A percentile compares a stretch with the other conserved stretches of the same genome.
Evolutionary conservation across 495 filamentous ascomycete genomes (phyloP).

Genomic region (Aspergillus sclerotioniger): DNA sequence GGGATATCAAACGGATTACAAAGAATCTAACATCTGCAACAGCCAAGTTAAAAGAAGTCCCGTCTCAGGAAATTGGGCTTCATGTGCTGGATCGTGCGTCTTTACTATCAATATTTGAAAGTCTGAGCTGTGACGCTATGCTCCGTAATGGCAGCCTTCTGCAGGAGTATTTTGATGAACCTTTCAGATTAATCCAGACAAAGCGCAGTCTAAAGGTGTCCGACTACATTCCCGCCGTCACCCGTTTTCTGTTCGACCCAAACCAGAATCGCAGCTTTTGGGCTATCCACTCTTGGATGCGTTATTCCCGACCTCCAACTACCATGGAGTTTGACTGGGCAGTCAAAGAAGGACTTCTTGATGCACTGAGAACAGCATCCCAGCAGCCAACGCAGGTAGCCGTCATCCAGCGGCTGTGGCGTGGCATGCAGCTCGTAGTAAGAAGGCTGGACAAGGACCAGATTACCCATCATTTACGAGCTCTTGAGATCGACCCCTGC

Average conservation of each 20-base stretch:
- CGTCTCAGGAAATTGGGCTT: conserved; percentile 47
- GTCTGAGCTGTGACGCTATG: conserved; percentile 60
- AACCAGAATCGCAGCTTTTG: conserved; percentile 60
- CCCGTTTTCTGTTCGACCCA: conserved; percentile 72
- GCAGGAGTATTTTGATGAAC: conserved; percentile 63
- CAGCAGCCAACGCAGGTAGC: conserved; percentile 48
- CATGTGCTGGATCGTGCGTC: conserved; percentile 48
- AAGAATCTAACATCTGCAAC: conserved; percentile 51
- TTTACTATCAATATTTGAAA: conserved; percentile 62
- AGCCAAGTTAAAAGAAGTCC: conserved; percentile 45
- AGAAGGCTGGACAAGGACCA: conserved; percentile 67
- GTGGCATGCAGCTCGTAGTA: conserved; percentile 67
- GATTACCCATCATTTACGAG: conserved; percentile 73
- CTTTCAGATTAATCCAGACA: conserved; percentile 72
- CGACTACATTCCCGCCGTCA: conserved; percentile 73
- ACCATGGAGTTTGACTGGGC: conserved; percentile 79
- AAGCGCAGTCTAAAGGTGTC: conserved; percentile 67
- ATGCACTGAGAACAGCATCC: conserved; percentile 36
- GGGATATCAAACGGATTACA: conserved; percentile 63
- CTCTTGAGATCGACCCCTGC: conserved; percentile 76
- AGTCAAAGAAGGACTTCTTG: conserved; percentile 61
- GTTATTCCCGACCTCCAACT: conserved; percentile 55
- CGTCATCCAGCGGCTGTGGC: conserved; percentile 68
- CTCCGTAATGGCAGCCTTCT: conserved; percentile 53
- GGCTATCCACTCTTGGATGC: conserved; percentile 65